Evolutionary conservation across 495 filamentous ascomycete species (phyloP).

Genomic region (Margaritispora aquatica): DNA sequence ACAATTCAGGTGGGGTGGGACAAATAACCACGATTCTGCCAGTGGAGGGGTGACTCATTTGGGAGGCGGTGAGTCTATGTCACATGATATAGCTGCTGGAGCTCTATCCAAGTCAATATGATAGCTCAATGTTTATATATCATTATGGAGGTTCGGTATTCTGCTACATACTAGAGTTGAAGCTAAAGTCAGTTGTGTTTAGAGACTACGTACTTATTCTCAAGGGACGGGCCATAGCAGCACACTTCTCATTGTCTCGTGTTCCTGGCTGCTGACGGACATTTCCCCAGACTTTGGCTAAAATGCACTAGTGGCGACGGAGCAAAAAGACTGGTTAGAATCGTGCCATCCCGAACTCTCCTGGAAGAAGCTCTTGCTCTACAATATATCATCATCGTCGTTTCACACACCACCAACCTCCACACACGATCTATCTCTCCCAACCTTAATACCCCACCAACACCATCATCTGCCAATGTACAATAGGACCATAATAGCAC

Average conservation of each 20-base stretch:
- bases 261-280: not conserved
- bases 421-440: not conserved
- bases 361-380: not conserved
- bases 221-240: too few relatives aligned
- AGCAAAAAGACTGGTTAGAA: not conserved
- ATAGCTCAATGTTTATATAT: too few relatives aligned
- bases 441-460: not conserved
- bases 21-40: not conserved
- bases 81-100: not conserved
- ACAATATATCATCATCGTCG: not conserved
- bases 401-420: not conserved
- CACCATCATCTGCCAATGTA: slow-evolving; percentile 12
- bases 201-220: too few relatives aligned
- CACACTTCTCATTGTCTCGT: slow-evolving; percentile 1
- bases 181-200: too few relatives aligned
- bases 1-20: slow-evolving; percentile 4
- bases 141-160: too few relatives aligned
- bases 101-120: not conserved
- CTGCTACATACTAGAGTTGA: too few relatives aligned
- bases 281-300: slow-evolving; percentile 12
- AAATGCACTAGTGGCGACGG: not conserved
- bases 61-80: not conserved
- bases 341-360: not conserved
- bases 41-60: not conserved
- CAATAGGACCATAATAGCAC: too few relatives aligned